Evolutionary conservation across 1,284 basidiomycete genomes (phyloP).

Genomic region (Ceratobasidium sp.): DNA sequence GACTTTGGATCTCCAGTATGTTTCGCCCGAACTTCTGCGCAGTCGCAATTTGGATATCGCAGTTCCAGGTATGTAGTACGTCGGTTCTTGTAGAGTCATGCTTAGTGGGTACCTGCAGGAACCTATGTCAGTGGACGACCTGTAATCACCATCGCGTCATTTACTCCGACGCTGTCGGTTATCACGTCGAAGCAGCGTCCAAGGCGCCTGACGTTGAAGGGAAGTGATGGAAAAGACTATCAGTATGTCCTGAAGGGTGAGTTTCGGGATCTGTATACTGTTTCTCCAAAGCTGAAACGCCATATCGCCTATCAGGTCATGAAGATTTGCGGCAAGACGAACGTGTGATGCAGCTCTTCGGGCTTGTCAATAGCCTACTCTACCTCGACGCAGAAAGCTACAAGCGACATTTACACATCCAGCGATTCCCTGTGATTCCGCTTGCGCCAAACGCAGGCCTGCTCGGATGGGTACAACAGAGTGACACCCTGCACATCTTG

Average conservation of each 20-base stretch:
- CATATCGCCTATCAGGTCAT: slow-evolving; percentile 71
- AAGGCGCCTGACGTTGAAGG: slow-evolving; percentile 88
- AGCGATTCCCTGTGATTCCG: slow-evolving; percentile 94
- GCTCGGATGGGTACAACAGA: slow-evolving; percentile 96
- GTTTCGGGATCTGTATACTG: background rate
- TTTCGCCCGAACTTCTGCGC: slow-evolving; percentile 92
- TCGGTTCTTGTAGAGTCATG: slow-evolving; percentile 4
- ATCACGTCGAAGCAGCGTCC: slow-evolving; percentile 99
- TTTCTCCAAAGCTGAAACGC: slow-evolving; percentile 16
- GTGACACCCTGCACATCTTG: slow-evolving; percentile 97
- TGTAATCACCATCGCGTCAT: slow-evolving; percentile 86
- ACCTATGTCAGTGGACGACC: slow-evolving; percentile 94
- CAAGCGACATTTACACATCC: slow-evolving; percentile 96
- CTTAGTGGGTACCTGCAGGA: slow-evolving; percentile 62
- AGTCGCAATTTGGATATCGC: slow-evolving; percentile 93
- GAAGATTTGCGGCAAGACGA: slow-evolving; percentile 99
- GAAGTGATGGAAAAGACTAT: slow-evolving; percentile 94
- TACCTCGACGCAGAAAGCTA: slow-evolving; percentile 95
- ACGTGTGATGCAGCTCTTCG: slow-evolving; percentile 99
- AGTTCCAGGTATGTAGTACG: slow-evolving; percentile 79
- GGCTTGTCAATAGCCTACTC: slow-evolving; percentile 95
- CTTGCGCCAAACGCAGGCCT: slow-evolving; percentile 97
- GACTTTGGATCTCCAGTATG: slow-evolving; percentile 96
- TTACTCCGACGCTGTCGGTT: slow-evolving; percentile 89
- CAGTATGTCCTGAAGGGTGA: slow-evolving; percentile 92